Percentiles rank a stretch among this genome's conserved stretches.
Evolutionary conservation across 164 flowering plant species (phyloP).

Genomic region (Vitis rotundifolia): DNA sequence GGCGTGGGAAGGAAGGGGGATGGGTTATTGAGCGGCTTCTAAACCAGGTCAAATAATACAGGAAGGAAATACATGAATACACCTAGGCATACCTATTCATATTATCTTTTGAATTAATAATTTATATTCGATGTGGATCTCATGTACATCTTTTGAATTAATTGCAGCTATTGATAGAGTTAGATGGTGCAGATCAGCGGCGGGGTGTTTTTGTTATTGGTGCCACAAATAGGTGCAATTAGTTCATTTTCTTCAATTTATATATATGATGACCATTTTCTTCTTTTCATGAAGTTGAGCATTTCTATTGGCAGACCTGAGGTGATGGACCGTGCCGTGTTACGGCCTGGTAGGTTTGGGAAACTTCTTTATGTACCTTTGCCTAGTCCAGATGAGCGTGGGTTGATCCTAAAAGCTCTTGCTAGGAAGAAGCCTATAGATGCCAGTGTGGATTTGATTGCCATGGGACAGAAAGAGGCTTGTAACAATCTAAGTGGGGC

Average conservation of each 20-base stretch:
- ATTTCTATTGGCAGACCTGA: constrained; percentile 55
- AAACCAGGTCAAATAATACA: constrained; percentile 60
- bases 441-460: constrained; percentile 61
- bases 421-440: constrained; percentile 68
- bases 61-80: neutral
- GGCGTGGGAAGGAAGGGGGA: constrained; percentile 84
- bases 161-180: constrained; percentile 81
- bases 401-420: constrained; percentile 65
- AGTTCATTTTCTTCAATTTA: neutral
- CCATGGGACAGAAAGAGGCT: constrained; percentile 50
- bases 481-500: constrained; percentile 89
- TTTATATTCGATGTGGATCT: neutral
- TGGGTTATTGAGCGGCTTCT: constrained; percentile 81
- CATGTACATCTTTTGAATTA: neutral
- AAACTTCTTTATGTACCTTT: constrained; percentile 80
- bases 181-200: constrained; percentile 81
- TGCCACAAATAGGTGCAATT: constrained; percentile 84
- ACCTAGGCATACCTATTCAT: neutral
- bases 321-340: constrained; percentile 75
- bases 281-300: neutral
- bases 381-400: constrained; percentile 76
- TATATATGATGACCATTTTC: neutral
- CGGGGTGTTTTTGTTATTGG: constrained; percentile 88
- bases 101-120: neutral
- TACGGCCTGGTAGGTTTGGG: constrained; percentile 93